A percentile compares a stretch with the other conserved stretches of the same genome.
Conservation (phyloP, 75 land plant species). For the Gnetum montanum region DNA sequence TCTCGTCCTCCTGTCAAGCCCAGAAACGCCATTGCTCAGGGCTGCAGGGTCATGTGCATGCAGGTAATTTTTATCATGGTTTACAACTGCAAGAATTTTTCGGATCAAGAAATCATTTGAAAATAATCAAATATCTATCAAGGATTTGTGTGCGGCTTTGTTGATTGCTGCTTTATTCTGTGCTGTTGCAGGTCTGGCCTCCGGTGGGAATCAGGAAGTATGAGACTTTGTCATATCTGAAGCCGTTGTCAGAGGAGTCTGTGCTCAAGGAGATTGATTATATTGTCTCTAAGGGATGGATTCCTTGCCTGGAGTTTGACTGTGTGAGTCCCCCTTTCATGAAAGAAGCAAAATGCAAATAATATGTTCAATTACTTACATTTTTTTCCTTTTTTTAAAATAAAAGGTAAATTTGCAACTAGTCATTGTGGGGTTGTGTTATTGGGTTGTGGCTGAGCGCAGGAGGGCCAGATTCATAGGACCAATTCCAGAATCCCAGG, state of each 20-base stretch:
- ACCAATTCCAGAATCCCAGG: slow-evolving; percentile 31
- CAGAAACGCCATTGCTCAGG: too few species aligned
- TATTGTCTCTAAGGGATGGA: slow-evolving; percentile 42
- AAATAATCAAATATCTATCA: too few species aligned
- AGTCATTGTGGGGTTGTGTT: too few species aligned
- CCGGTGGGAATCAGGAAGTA: slow-evolving; percentile 47
- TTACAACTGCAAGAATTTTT: too few species aligned
- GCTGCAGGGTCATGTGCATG: too few species aligned
- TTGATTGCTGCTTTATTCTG: too few species aligned
- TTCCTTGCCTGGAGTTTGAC: slow-evolving; percentile 75
- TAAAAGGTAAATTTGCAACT: neutral
- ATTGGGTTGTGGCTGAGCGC: neutral
- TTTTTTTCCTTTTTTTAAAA: neutral
- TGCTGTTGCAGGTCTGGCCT: slow-evolving; percentile 38
- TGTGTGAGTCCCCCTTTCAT: slow-evolving; percentile 29
- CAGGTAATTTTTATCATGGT: too few species aligned
- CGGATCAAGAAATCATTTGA: too few species aligned
- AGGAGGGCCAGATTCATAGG: slow-evolving; percentile 24
- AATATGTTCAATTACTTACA: neutral
- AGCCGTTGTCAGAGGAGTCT: slow-evolving; percentile 41
- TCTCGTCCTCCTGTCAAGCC: too few species aligned
- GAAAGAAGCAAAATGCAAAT: neutral
- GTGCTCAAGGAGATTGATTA: slow-evolving; percentile 58
- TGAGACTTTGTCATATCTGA: slow-evolving; percentile 64
- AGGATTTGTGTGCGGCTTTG: too few species aligned